A percentile compares a stretch with the other conserved stretches of the same genome.
Evolutionary conservation across 2,329 filamentous ascomycete species (phyloP).

Genomic region (Microsporum canis): DNA sequence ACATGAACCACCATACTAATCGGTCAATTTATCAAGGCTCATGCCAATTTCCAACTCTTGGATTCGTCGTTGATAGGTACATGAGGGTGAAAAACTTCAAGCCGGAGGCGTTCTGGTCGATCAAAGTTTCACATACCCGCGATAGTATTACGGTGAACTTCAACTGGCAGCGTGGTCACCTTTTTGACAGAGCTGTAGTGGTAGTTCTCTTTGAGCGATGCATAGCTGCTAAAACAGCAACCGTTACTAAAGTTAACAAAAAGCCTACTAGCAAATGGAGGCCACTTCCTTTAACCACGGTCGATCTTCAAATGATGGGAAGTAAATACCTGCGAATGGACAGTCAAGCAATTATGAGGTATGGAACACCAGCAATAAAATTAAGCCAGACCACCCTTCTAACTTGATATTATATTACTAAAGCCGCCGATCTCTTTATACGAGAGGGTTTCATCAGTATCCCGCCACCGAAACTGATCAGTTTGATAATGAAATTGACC

Average conservation of each 20-base stretch:
- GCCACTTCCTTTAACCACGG: conserved; percentile 83
- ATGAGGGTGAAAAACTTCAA: conserved; percentile 89
- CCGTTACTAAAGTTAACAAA: conserved; percentile 73
- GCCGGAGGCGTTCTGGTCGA: conserved; percentile 83
- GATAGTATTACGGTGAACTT: conserved; percentile 74
- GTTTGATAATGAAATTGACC: conserved; percentile 81
- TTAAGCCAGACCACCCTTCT: background rate
- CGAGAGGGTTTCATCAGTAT: conserved; percentile 97
- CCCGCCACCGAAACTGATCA: conserved; percentile 94
- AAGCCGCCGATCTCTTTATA: conserved; percentile 69
- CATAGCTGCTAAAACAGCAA: conserved; percentile 61
- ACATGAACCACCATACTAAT: background rate
- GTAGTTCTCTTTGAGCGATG: conserved; percentile 79
- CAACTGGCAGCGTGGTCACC: conserved; percentile 64
- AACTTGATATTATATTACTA: background rate
- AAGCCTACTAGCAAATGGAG: conserved; percentile 93
- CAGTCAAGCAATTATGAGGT: conserved; percentile 79
- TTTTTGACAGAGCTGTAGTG: conserved; percentile 79
- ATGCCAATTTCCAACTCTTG: conserved; percentile 92
- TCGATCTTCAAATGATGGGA: conserved; percentile 92
- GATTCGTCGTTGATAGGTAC: conserved; percentile 94
- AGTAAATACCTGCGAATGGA: conserved; percentile 82
- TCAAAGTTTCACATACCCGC: conserved; percentile 69
- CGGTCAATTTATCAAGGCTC: conserved; percentile 47
- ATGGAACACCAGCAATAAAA: conserved; percentile 5